A percentile compares a stretch with the other conserved stretches of the same genome.
These are phyloP conservation scores for Atalantia buxifolia DNA, from an alignment of 345 rosid genomes.

Conservation along the genomic window DNA sequence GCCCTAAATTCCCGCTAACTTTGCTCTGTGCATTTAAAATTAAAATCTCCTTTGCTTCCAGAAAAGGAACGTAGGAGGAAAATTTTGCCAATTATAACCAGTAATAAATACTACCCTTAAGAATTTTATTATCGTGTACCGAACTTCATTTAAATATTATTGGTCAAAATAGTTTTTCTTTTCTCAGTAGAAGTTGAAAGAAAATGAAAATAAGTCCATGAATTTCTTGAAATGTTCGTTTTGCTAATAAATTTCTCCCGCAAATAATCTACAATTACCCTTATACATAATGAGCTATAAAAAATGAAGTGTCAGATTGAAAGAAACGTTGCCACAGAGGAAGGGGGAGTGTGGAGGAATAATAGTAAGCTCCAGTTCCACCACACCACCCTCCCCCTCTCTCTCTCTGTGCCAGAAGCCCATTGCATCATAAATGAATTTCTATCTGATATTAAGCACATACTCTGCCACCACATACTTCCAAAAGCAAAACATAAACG, in stretches of 20 bases:
- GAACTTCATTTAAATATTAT: background rate
- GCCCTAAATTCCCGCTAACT: background rate
- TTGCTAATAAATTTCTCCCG: background rate
- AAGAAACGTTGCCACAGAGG: background rate
- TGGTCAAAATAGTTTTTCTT: background rate
- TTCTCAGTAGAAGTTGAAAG: background rate
- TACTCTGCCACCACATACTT: background rate
- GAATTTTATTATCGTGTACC: background rate
- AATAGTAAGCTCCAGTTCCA: background rate
- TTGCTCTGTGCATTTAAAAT: background rate
- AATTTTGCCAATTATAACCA: background rate
- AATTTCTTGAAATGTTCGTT: background rate
- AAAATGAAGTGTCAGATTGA: no score
- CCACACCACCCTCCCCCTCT: no score
- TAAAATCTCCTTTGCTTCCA: background rate
- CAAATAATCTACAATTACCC: background rate
- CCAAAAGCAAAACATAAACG: background rate
- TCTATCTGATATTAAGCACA: background rate
- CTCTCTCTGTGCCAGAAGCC: background rate
- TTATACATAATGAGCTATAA: background rate
- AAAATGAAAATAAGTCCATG: background rate
- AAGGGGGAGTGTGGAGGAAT: no score
- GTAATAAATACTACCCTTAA: background rate
- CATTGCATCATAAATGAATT: background rate
- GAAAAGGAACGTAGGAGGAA: background rate